A percentile compares a stretch with the other conserved stretches of the same genome.
These are phyloP conservation scores for Phlegmacium glaucopus DNA, from an alignment of 768 basidiomycete species.

Conservation along the genomic window DNA sequence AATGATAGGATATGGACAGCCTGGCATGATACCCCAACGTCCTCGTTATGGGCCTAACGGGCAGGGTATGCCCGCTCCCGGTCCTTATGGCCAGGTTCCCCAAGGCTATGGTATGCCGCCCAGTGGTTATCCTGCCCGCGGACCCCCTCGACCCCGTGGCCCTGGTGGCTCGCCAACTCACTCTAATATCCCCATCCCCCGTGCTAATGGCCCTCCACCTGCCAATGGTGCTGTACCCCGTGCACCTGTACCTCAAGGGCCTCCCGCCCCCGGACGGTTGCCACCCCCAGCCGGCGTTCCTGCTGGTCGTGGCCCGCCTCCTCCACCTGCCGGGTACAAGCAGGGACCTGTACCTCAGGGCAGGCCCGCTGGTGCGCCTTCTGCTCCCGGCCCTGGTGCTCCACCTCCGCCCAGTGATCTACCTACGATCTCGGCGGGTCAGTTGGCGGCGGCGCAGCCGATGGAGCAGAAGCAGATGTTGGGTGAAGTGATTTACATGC, in stretches of 20 bases:
- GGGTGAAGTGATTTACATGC: slow-evolving; percentile 94
- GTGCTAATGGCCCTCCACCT: slow-evolving; percentile 58
- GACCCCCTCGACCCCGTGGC: slow-evolving; percentile 64
- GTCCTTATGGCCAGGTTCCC: slow-evolving; percentile 68
- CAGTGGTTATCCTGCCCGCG: slow-evolving; percentile 55
- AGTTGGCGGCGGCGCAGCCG: slow-evolving; percentile 57
- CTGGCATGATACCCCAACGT: slow-evolving; percentile 85
- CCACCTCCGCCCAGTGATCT: slow-evolving; percentile 36
- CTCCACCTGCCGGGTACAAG: slow-evolving; percentile 28
- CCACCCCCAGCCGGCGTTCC: slow-evolving; percentile 35
- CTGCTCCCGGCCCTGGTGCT: slow-evolving; percentile 41
- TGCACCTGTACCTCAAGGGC: slow-evolving; percentile 42
- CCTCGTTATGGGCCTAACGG: slow-evolving; percentile 78
- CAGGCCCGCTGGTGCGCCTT: slow-evolving; percentile 38
- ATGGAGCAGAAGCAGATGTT: slow-evolving; percentile 99
- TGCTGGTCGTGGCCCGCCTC: slow-evolving; percentile 25
- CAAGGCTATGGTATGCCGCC: slow-evolving; percentile 67
- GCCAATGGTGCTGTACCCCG: slow-evolving; percentile 52
- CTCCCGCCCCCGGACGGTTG: slow-evolving; percentile 37
- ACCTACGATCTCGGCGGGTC: slow-evolving; percentile 44
- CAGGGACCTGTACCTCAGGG: slow-evolving; percentile 38
- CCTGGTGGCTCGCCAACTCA: slow-evolving; percentile 70
- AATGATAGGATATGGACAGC: slow-evolving; percentile 80
- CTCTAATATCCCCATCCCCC: slow-evolving; percentile 59
- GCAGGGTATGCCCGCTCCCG: slow-evolving; percentile 73